Evolutionary conservation across 2,329 filamentous ascomycete species (phyloP), one percentile per base, ranked within the genome.

Genomic region (Colletotrichum sp.): DNA sequence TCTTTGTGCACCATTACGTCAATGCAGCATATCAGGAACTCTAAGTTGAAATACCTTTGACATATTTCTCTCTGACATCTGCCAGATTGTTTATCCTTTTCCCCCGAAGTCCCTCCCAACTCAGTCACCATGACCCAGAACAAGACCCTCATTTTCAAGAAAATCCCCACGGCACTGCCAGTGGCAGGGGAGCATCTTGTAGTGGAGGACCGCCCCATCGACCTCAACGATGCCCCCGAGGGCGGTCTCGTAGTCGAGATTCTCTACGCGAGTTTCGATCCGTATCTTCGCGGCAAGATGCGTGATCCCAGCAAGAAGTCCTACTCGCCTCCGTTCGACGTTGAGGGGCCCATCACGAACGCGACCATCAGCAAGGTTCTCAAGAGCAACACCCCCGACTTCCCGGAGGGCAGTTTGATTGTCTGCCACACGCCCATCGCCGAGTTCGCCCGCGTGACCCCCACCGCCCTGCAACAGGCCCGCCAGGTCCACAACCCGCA

Each of bases 201-300:
- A n/a, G 82, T 96, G 73, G 94, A 97, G 84, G 85, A 89, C 78
- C 90, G 90, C 75, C 88, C 91, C 15, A 92, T 96, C 78, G 94
- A 97, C 82, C 85, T 93, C 78, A 85, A 92, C 28, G 88, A 90
- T 66, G 83, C 90, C 7, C 89, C 92, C 26, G 84, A 90, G 55
- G 93, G 94, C 77, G 93, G 95, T 44, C 83, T 98, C 62, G 91
- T 91, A 32, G 86, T 94, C 78, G 91, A 95, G 86, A 90, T 94
- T 79, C 90, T 94, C 81, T 95, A 94, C 84, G 89, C 92, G 77
- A 96, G 94, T 36, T 94, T 94, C 85, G 95, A 98, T 84, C 95
- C 95, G 2, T 98, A 98, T 87, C 92, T 95, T 88, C 94, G 96
- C 72, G 94, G 94, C 76, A 91, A 91, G 79, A 96, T 98, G 94